Percentiles rank a stretch among this genome's conserved stretches.
These are phyloP conservation scores for Arthrobotrys sphaeroides DNA, from an alignment of 2,329 filamentous ascomycete species.

Conservation along the genomic window DNA sequence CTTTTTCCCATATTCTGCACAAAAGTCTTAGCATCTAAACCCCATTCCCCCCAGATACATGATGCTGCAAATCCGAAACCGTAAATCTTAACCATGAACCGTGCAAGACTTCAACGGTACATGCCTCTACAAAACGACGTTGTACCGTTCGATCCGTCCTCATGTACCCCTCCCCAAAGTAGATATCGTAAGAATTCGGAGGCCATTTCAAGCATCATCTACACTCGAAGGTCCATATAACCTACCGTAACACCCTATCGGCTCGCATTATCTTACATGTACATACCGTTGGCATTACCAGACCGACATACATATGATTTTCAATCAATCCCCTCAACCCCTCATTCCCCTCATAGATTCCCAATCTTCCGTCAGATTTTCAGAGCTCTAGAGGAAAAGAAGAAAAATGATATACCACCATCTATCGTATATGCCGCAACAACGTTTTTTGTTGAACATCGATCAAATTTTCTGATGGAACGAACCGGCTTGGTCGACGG, in stretches of 20 bases:
- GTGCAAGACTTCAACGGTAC: constrained; percentile 22
- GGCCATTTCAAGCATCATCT: neutral
- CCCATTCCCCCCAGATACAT: constrained; percentile 11
- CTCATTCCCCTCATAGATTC: constrained; percentile 11
- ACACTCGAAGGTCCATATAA: constrained; percentile 1
- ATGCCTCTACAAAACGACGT: constrained; percentile 1
- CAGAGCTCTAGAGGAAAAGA: neutral
- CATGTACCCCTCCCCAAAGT: constrained; percentile 24
- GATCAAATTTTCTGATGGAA: constrained; percentile 12
- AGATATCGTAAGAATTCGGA: neutral
- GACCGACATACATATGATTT: constrained; percentile 13
- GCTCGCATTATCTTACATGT: constrained; percentile 48
- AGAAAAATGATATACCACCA: constrained; percentile 19
- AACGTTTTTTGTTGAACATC: neutral
- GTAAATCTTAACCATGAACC: constrained; percentile 2
- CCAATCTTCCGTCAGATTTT: constrained; percentile 5
- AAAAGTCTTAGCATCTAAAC: constrained; percentile 24
- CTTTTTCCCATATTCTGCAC: constrained; percentile 23
- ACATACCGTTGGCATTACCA: constrained; percentile 41
- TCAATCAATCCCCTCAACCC: constrained; percentile 7
- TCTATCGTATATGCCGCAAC: neutral
- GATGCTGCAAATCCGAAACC: neutral
- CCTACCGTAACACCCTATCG: constrained; percentile 48
- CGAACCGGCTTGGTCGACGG: neutral
- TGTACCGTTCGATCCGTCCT: constrained; percentile 23